Evolutionary conservation across 495 filamentous ascomycete species (phyloP).

Genomic region (Xylaria sp.): DNA sequence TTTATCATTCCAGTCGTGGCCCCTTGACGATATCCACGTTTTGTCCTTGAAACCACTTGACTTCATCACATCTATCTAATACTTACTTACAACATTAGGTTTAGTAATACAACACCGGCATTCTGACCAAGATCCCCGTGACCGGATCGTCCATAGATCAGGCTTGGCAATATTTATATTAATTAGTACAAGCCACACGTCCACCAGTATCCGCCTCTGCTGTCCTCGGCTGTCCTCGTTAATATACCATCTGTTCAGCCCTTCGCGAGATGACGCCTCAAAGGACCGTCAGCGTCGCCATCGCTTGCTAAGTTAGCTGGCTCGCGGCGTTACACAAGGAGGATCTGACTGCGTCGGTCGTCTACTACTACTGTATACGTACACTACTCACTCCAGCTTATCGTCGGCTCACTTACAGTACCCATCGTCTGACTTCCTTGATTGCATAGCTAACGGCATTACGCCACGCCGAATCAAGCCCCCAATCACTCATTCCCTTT

Average conservation of each 20-base stretch:
- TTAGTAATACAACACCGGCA: neutral
- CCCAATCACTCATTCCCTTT: neutral
- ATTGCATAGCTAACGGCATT: neutral
- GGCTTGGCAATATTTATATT: too few species aligned
- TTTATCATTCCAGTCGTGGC: neutral
- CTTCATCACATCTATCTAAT: neutral
- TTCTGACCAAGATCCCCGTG: neutral
- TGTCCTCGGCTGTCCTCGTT: neutral
- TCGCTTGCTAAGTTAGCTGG: slow-evolving; percentile 8
- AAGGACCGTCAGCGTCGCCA: slow-evolving; percentile 12
- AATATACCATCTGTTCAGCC: neutral
- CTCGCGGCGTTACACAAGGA: slow-evolving; percentile 1
- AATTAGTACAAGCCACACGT: slow-evolving; percentile 1
- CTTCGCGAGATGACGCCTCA: slow-evolving; percentile 4
- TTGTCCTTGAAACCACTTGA: neutral
- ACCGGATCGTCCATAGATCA: slow-evolving; percentile 15
- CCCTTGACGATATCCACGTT: neutral
- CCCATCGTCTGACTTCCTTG: neutral
- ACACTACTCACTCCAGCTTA: too few species aligned
- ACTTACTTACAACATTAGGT: neutral
- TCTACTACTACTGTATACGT: too few species aligned
- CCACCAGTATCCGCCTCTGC: neutral
- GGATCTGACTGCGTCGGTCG: slow-evolving; percentile 14
- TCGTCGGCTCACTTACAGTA: slow-evolving; percentile 4
- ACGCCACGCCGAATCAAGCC: slow-evolving; percentile 15